Evolutionary conservation across 352 stramenopile genomes (phyloP), one percentile per base, ranked within the genome.

Genomic region (Aphanomyces invadans): DNA sequence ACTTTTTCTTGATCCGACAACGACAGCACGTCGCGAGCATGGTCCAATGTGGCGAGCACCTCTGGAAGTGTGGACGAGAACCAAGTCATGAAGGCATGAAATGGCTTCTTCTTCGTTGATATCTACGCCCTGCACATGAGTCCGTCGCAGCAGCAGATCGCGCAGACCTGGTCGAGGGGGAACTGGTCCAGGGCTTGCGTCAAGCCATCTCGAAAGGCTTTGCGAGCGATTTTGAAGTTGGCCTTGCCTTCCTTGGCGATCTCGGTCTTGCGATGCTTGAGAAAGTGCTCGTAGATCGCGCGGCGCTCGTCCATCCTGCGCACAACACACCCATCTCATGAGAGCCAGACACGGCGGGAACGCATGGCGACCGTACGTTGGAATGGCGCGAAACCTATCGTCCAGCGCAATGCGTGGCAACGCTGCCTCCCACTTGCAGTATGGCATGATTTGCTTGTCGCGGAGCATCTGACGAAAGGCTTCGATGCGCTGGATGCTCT

Each of bases 391-490:
- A 65, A 93, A 93, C 0, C 84, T 79, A 1, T 78, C 76, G 52
- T 93, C 84, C n/a, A 71, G 70, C 21, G 79, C 74, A 65, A 93
- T 90, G 38, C 82, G 78, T 4, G 84, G 82, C 33, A 93, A 72
- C 31, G 81, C 84, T 11, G 88, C 84, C 46, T 81, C 89, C 84
- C 84, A 93, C 57, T 90, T 90, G 57, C 71, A 82, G 33, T 89
- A 85, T 46, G 84, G 84, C 81, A 93, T 90, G 62, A 93, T 88
- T 57, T 84, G 87, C 70, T 91, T 91, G 56, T 91, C 81, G 31
- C 82, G 76, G 55, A 93, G 68, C 84, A 93, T 87, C 28, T 76
- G 68, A 7, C 74, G 70, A 49, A 91, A 93, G 32, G 79, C 74
- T 29, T 87, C 76, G 9, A 74, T 79, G n/a, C 73, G 70, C 61